Evolutionary conservation across 2,329 filamentous ascomycete genomes (phyloP).

Genomic region (Albophoma yamanashiensis): DNA sequence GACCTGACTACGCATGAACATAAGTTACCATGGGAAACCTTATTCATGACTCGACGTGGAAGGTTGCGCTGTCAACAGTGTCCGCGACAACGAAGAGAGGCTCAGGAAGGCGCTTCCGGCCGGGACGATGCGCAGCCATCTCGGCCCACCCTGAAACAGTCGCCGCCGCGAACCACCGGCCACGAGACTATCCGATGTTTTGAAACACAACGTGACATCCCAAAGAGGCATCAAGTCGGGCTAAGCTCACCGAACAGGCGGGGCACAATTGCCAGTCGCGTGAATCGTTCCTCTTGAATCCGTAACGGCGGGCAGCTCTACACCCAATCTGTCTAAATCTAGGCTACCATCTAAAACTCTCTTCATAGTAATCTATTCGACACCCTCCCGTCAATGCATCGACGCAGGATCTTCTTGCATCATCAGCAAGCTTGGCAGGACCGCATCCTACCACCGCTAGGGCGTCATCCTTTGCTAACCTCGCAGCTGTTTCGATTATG

Average conservation of each 20-base stretch:
- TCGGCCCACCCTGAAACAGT: not conserved
- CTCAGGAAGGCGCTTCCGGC: not conserved
- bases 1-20: not conserved
- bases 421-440: conserved; percentile 32
- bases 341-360: conserved; percentile 2
- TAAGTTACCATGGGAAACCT: not conserved
- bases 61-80: not conserved
- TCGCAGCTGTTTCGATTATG: conserved; percentile 15
- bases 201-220: not conserved
- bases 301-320: not conserved
- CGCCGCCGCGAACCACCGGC: too few relatives aligned
- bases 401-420: conserved; percentile 25
- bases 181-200: not conserved
- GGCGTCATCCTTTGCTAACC: conserved; percentile 9
- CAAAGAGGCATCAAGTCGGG: not conserved
- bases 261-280: not conserved
- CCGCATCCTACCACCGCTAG: conserved; percentile 34
- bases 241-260: not conserved
- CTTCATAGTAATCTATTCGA: conserved; percentile 7
- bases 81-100: not conserved
- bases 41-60: not conserved
- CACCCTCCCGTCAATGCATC: conserved; percentile 14
- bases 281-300: not conserved
- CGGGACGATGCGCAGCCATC: not conserved
- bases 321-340: not conserved